Evolutionary conservation across 768 basidiomycete species (phyloP), one percentile per base, ranked within the genome.

Genomic region (Kwoniella dendrophila): DNA sequence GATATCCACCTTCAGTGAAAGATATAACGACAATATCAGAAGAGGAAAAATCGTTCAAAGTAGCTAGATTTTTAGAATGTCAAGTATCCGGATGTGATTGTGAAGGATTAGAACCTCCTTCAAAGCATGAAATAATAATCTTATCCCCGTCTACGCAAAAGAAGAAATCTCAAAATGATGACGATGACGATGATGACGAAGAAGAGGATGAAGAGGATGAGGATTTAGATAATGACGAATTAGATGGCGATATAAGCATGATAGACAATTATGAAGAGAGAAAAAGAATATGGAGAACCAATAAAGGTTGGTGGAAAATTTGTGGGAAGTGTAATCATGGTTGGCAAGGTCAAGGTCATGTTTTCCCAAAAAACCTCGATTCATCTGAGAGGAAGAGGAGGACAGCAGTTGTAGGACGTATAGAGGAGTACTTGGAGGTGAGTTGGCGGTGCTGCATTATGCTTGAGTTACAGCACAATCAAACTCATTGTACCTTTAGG

Each of bases 341-440:
- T 2, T 78, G 77, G 77, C 60, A 62, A 6, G 67, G 63, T 3
- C 43, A 38, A 27, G 75, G 77, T 6, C 60, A 82, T 81, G 51
- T 83, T 82, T 57, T 89, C 90, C 78, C 89, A 86, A 76, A 79
- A 78, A 63, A 63, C 6, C 29, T 74, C 20, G 49, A 43, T 22
- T 40, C 38, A 7, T 52, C 38, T 12, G 75, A 77, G 63, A 60
- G 54, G 48, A 62, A 20, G n/a, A 84, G 92, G 40, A 83, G 89
- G 76, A 85, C 83, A 43, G 86, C 86, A 59, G 85, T 90, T 11
- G 91, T 90, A 2, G 84, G 87, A 53, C 85, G 88, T 59, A 83
- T 93, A 54, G 92, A 94, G 72, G 90, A 92, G 77, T 75, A 89
- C 56, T 80, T 93, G 48, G 85, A 91, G 84, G 92, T 90, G 66